These are phyloP conservation scores for Xylaria sp. DNA, from an alignment of 2,329 filamentous ascomycete genomes.

Conservation along the genomic window DNA sequence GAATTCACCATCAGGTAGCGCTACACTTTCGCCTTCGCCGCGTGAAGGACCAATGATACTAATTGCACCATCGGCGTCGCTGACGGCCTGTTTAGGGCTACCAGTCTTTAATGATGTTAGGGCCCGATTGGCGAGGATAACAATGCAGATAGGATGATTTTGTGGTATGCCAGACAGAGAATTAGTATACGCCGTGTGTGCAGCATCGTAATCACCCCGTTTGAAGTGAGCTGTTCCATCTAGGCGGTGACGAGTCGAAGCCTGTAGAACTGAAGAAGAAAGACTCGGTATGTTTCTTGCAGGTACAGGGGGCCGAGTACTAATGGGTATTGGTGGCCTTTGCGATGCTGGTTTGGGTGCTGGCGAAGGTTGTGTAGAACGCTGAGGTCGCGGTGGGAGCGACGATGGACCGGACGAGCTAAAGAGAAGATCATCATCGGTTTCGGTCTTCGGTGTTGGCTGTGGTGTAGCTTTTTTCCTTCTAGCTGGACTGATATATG, in stretches of 20 bases:
- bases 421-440: constrained; percentile 70
- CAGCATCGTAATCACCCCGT: constrained; percentile 86
- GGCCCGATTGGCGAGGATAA: constrained; percentile 91
- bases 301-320: constrained; percentile 53
- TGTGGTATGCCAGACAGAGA: constrained; percentile 77
- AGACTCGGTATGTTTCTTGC: constrained; percentile 66
- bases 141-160: constrained; percentile 80
- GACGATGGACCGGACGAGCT: constrained; percentile 47
- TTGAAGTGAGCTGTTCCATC: constrained; percentile 91
- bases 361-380: constrained; percentile 42
- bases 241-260: constrained; percentile 77
- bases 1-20: constrained; percentile 65
- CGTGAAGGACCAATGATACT: constrained; percentile 77
- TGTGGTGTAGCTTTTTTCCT: constrained; percentile 70
- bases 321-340: constrained; percentile 50
- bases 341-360: constrained; percentile 46
- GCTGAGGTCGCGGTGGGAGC: constrained; percentile 29
- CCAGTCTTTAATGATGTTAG: constrained; percentile 90
- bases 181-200: constrained; percentile 80
- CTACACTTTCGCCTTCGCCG: constrained; percentile 81
- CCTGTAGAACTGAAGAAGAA: constrained; percentile 70
- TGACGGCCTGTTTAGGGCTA: constrained; percentile 84
- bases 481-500: constrained; percentile 85
- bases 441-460: constrained; percentile 49
- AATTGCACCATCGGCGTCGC: constrained; percentile 82